Evolutionary conservation across 2,329 filamentous ascomycete species (phyloP), one percentile per base, ranked within the genome.

Genomic region (Calonectria crousiana): DNA sequence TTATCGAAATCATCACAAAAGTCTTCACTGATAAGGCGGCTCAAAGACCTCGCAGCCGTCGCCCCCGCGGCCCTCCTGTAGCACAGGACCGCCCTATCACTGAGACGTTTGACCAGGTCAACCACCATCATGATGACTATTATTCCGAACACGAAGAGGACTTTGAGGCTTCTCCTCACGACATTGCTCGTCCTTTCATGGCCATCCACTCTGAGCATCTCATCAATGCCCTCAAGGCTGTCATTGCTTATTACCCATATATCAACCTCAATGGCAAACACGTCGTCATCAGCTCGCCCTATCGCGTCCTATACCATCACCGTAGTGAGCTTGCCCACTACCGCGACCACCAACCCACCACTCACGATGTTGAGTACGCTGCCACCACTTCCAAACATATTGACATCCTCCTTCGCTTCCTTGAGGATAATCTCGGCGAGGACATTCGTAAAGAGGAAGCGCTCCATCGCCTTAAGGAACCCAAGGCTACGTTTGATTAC

Each of bases 221-320:
- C 36, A 84, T 87, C 75, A 85, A 88, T 60, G 88, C 88, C 1
- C 82, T 90, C 6, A 83, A 82, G 34, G 87, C 88, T 16, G 85
- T 89, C 6, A 84, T 90, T 9, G 83, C 81, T 30, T 90, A 89
- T 76, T 89, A 89, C 75, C 88, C 88, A 4, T 82, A 83, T 49
- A 82, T 85, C 71, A 82, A 81, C 52, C 83, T 88, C 64, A 78
- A 82, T 0, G 84, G 79, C 51, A 83, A 84, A 9, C 79, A 71
- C n/a, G 81, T 87, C 69, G 79, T 77, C 32, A 83, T 90, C 74
- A 82, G 82, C 23, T 84, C 85, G 5, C 89, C 89, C 2, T 90
- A 89, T 77, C 81, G 82, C 8, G 81, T 88, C n/a, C 82, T 91
- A 18, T 83, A 87, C 56, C 88, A 90, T 73, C 86, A 89, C 75